These are phyloP conservation scores for Corylus avellana DNA, from an alignment of 306 rosid genomes.

Conservation along the genomic window DNA sequence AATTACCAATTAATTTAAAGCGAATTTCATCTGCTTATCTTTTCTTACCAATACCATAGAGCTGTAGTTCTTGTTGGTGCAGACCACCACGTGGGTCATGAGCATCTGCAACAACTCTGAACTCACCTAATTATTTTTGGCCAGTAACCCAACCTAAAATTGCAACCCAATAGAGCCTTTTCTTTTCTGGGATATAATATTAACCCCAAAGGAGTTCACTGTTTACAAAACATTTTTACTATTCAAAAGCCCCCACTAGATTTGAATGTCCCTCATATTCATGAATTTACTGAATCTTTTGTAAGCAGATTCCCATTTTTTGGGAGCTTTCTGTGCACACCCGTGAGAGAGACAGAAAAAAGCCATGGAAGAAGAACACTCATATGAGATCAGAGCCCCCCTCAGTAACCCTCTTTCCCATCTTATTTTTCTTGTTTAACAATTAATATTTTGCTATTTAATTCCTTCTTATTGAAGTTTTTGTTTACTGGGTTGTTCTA, in stretches of 20 bases:
- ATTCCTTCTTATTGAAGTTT: not conserved
- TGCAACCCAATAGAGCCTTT: not conserved
- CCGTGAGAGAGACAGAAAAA: not conserved
- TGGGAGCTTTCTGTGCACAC: not conserved
- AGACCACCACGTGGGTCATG: too few species aligned
- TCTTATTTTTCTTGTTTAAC: not conserved
- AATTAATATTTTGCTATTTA: not conserved
- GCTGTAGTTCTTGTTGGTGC: too few species aligned
- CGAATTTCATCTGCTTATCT: too few species aligned
- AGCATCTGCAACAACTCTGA: not conserved
- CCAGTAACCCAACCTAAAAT: not conserved
- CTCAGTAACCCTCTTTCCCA: constrained; percentile 16
- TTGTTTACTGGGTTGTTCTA: not conserved
- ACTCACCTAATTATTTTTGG: not conserved
- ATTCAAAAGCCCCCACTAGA: not conserved
- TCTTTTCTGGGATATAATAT: too few species aligned
- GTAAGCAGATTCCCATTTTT: not conserved
- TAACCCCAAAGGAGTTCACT: not conserved
- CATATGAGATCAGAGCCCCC: constrained; percentile 31
- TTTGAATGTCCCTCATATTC: not conserved
- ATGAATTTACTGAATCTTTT: not conserved
- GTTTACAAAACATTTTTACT: not conserved
- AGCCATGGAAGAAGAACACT: constrained; percentile 30
- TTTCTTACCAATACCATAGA: too few species aligned
- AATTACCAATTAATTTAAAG: too few species aligned